Base-by-base conservation (phyloP, 73 alveolate genomes). In the Tetrahymena thermophila region DNA sequence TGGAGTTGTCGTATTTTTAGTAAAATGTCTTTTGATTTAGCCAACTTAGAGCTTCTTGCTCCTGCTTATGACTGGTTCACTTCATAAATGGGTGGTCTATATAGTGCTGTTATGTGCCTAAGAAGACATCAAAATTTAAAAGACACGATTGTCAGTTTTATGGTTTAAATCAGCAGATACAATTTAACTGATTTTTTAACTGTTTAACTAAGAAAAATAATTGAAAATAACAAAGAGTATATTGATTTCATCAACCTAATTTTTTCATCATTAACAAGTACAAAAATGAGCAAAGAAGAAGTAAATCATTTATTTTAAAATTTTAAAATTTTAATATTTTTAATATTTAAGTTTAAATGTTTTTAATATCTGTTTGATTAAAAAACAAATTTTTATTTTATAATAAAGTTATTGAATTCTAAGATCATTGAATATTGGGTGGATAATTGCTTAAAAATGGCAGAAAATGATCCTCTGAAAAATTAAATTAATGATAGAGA, bases 31-130 rank as follows among this genome's bases (percentile, higher is more conserved):
- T 95, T 94, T 50, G 99, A 98, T 50, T 93, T 98, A 11, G 96
- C 96, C 19, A 97, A 97, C 37, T 94, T 93, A 94, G 97, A 96
- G 37, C 83, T 96, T 95, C 95, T 84, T 55, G 34, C 93, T 34
- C 96, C 95, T 31, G 99, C 98, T 16, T 98, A 98, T 98, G 98
- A 98, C 85, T 98, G 99, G 99, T 98, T 98, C 43, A 93, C 96
- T 38, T 71, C 97, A n/a, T 97, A 98, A 58, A 96, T 95, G 93
- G 98, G 98, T 34, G 99, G 99, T 23, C 97, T 98, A 83, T 98
- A 97, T 71, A 97, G 98, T 35, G 94, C 98, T 25, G 93, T 98
- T 94, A 83, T 96, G 96, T 98, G 98, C 37, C 94, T 98, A 56
- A 94, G 97, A 95, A 96, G 98, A 71, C 99, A 98, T 95, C 94